A percentile compares a stretch with the other conserved stretches of the same genome.
Conservation (phyloP, 495 filamentous ascomycete species). For the Cenococcum geophilum region DNA sequence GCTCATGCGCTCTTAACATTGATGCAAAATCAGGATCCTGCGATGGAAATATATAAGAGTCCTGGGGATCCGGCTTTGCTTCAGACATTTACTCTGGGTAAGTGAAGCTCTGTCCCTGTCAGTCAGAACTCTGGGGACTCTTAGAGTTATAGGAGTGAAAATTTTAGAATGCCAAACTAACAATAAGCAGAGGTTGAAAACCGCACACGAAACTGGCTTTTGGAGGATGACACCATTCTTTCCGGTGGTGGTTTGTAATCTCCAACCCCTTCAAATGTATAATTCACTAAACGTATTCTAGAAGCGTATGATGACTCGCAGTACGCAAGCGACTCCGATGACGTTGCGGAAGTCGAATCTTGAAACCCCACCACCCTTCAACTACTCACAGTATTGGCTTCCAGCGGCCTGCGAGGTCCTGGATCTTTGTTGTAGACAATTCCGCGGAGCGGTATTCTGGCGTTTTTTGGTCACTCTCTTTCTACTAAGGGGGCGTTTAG, state of each 20-base stretch:
- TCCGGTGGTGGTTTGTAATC: neutral
- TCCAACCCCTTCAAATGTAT: neutral
- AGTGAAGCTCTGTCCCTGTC: too few relatives aligned
- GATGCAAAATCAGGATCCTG: constrained; percentile 6
- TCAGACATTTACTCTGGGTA: neutral
- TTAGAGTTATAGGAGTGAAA: too few relatives aligned
- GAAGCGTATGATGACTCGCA: constrained; percentile 5
- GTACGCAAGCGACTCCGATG: neutral
- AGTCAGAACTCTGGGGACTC: too few relatives aligned
- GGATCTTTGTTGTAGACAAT: neutral
- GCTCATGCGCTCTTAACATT: constrained; percentile 4
- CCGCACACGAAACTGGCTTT: neutral
- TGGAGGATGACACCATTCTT: constrained; percentile 1
- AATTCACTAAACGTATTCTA: neutral
- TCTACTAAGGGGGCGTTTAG: neutral
- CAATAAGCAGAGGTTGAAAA: neutral
- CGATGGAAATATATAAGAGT: constrained; percentile 10
- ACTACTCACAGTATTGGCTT: neutral
- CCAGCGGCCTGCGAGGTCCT: neutral
- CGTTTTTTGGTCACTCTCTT: neutral
- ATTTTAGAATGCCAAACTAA: too few relatives aligned
- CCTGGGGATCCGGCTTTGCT: constrained; percentile 8
- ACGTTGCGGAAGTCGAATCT: neutral
- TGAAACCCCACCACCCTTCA: neutral
- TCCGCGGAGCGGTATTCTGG: neutral